Evolutionary conservation across 2,329 filamentous ascomycete species (phyloP).

Genomic region (Hawksworthiomyces lignivorus): DNA sequence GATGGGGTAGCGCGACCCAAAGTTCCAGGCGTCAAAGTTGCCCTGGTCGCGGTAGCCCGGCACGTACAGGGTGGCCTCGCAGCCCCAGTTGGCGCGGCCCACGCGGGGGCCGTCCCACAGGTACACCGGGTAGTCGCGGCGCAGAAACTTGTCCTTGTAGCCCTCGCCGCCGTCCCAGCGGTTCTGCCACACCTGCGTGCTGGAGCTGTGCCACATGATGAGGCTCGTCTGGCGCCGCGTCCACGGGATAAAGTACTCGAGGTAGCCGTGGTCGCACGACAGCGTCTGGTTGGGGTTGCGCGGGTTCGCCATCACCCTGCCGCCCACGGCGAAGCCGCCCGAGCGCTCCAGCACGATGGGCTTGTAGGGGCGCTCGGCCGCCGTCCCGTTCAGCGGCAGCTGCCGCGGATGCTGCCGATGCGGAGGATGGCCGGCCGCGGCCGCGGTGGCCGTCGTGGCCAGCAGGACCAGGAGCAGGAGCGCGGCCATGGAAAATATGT

Average conservation of each 20-base stretch:
- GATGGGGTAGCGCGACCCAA: constrained; percentile 22
- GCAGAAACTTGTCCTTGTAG: constrained; percentile 32
- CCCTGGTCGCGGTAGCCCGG: constrained; percentile 26
- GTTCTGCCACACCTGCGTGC: constrained; percentile 30
- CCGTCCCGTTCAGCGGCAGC: not conserved
- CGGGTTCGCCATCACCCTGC: constrained; percentile 21
- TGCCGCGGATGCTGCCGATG: not conserved
- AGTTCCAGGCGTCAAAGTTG: constrained; percentile 21
- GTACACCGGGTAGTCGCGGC: constrained; percentile 29
- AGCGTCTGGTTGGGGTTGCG: constrained; percentile 23
- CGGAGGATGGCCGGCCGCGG: too few relatives aligned
- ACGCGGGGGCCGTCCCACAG: constrained; percentile 31
- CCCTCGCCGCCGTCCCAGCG: constrained; percentile 30
- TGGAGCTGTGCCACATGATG: constrained; percentile 31
- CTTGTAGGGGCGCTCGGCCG: constrained; percentile 1
- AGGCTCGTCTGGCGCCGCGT: constrained; percentile 24
- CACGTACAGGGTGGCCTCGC: constrained; percentile 21
- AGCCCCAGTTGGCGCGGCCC: constrained; percentile 30
- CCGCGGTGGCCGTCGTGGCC: too few relatives aligned
- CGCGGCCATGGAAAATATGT: too few relatives aligned
- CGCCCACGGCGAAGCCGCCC: constrained; percentile 27
- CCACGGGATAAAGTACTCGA: constrained; percentile 31
- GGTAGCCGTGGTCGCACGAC: constrained; percentile 31
- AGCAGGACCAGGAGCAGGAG: too few relatives aligned
- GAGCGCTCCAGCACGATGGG: constrained; percentile 23